Base-by-base conservation (phyloP, 2,329 filamentous ascomycete genomes). In the Lasiodiplodia gonubiensis region DNA sequence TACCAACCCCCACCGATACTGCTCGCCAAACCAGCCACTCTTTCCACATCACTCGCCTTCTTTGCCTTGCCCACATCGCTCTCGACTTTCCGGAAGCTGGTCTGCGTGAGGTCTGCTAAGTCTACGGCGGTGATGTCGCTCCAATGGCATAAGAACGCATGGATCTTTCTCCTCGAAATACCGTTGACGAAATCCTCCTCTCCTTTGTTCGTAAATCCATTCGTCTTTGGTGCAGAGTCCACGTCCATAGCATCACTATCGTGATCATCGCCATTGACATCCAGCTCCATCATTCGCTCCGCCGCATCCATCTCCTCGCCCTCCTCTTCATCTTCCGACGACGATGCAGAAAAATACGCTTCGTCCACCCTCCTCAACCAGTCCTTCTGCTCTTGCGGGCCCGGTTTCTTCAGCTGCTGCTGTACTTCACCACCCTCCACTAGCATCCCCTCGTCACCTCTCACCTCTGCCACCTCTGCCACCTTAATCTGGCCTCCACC, bases 1-100 rank as follows among this genome's bases (percentile, higher is more conserved):
- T 66, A 98, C 95, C 95, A 99, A 27, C 95, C 95, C 64, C 95
- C 95, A 64, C 94, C 95, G 73, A 94, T 92, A 79, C 93, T 95
- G 67, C 93, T 90, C 55, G 94, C 94, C 74, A 99, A 84, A 75
- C 95, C 93, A 68, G 93, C 91, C 49, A 97, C 94, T 68, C 90
- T 88, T 75, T 96, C 91, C 52, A 92, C 90, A 76, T 93, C 91
- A 68, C 85, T 85, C 75, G 77, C 86, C 70, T 84, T 83, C 70
- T 87, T 85, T 18, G 33, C 59, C 81, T 95, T 97, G 61, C 95
- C 95, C 52, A 99, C 93, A 77, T 98, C 93, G 81, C 94, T 97
- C 74, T 97, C 90, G 25, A 99, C 94, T 79, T 94, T 90, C 70
- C 95, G 89, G 82, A 92, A 99, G 63, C 89, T 96, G 67, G 95